Conservation (phyloP, 495 filamentous ascomycete species). For the Thermothielavioides terrestris region DNA sequence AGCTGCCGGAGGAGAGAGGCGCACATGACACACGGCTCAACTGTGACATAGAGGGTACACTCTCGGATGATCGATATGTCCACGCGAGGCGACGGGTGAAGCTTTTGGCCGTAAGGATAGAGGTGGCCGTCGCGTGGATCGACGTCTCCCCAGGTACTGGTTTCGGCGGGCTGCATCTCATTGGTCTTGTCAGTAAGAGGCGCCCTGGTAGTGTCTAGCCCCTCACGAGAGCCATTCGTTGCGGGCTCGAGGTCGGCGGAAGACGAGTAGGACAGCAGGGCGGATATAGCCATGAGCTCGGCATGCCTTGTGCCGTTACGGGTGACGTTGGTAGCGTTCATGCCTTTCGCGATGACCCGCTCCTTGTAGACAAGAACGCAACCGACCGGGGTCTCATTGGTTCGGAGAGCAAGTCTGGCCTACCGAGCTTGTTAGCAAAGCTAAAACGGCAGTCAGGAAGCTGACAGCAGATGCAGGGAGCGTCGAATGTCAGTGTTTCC, state of each 20-base stretch:
- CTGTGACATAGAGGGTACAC: slow-evolving; percentile 86
- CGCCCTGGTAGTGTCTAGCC: neutral
- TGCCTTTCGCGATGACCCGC: slow-evolving; percentile 71
- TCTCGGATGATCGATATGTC: slow-evolving; percentile 51
- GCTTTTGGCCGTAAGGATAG: slow-evolving; percentile 44
- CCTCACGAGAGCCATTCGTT: slow-evolving; percentile 1
- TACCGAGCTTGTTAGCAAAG: slow-evolving; percentile 24
- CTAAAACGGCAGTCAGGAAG: too few species aligned
- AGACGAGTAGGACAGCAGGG: slow-evolving; percentile 32
- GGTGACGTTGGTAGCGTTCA: slow-evolving; percentile 92
- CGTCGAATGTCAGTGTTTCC: too few species aligned
- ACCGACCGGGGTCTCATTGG: slow-evolving; percentile 88
- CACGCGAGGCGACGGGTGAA: slow-evolving; percentile 36
- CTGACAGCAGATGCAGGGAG: too few species aligned
- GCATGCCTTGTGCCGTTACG: slow-evolving; percentile 86
- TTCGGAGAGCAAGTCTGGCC: slow-evolving; percentile 71
- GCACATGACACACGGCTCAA: slow-evolving; percentile 98
- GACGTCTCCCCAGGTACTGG: slow-evolving; percentile 34
- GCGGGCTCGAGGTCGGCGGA: slow-evolving; percentile 11
- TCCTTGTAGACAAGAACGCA: slow-evolving; percentile 78
- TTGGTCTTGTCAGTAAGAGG: slow-evolving; percentile 19
- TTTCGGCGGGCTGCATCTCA: slow-evolving; percentile 2
- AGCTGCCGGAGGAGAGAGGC: slow-evolving; percentile 84
- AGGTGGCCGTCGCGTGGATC: slow-evolving; percentile 37
- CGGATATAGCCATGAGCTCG: slow-evolving; percentile 79